A percentile compares a stretch with the other conserved stretches of the same genome.
phyloP scores from a whole-genome alignment of 2,329 filamentous ascomycete species.

The Calonectria montana region DNA sequence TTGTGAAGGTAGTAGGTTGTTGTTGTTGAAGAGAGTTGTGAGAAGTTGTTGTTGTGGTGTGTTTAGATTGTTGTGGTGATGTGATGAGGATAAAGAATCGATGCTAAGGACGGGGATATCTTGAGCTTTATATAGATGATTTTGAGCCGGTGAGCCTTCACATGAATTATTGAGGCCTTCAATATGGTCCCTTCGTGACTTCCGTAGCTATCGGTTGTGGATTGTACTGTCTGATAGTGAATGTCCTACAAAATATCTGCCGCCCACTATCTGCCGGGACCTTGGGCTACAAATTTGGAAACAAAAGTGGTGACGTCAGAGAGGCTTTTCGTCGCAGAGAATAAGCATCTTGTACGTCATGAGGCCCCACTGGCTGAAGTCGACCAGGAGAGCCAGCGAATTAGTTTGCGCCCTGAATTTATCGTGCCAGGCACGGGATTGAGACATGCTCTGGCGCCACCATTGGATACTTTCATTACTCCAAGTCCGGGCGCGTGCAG shows the following conservation, averaged over 20 bases:
- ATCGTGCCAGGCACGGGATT: conserved; percentile 5
- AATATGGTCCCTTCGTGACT: background rate
- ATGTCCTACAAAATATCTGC: accelerated
- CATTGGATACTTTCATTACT: conserved; percentile 4
- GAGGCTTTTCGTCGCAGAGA: background rate
- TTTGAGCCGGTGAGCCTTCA: conserved; percentile 2
- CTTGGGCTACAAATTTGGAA: background rate
- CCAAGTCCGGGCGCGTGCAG: conserved; percentile 1
- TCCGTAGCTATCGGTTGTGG: background rate
- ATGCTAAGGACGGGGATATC: conserved; percentile 13
- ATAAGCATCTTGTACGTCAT: conserved; percentile 14
- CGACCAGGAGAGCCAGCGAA: background rate
- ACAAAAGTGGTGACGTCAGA: conserved; percentile 28
- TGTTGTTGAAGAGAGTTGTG: conserved; percentile 27
- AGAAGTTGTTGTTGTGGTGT: conserved; percentile 30
- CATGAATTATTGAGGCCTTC: background rate
- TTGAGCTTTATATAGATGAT: conserved; percentile 35
- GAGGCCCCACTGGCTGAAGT: background rate
- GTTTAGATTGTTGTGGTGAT: conserved; percentile 23
- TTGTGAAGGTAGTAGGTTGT: conserved; percentile 47
- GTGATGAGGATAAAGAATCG: conserved; percentile 28
- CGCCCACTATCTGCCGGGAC: background rate
- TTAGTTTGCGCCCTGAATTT: background rate
- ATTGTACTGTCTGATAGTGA: conserved; percentile 14
- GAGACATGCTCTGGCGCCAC: background rate